A percentile compares a stretch with the other conserved stretches of the same genome.
phyloP scores from a whole-genome alignment of 345 rosid species.

The Raphanus raphanistrum region DNA sequence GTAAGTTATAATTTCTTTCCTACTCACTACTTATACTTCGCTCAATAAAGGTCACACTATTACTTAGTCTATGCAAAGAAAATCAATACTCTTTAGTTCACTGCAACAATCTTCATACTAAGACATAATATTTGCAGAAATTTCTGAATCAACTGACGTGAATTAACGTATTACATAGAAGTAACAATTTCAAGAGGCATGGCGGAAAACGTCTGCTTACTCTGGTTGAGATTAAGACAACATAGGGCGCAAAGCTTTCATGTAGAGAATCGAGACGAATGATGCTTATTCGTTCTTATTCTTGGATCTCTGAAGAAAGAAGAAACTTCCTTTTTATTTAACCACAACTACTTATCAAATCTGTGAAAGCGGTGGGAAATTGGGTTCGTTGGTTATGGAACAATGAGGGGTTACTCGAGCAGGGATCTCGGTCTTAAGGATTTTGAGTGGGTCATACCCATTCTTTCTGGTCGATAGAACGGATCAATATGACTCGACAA shows the following conservation, averaged over 20 bases:
- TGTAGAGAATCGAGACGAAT: neutral
- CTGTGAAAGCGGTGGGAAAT: neutral
- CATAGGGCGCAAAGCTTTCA: conserved; percentile 6
- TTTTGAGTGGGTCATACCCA: neutral
- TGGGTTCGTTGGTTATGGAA: neutral
- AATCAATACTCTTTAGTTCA: neutral
- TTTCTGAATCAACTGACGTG: too few species aligned
- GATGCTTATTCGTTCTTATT: neutral
- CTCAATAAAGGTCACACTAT: neutral
- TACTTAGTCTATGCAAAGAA: neutral
- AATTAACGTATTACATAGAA: neutral
- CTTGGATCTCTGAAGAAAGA: conserved; percentile 12
- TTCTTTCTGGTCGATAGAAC: neutral
- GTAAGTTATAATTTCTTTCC: neutral
- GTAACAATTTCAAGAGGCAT: neutral
- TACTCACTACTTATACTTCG: neutral
- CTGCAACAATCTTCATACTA: too few species aligned
- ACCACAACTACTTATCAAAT: conserved; percentile 40
- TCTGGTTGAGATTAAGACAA: neutral
- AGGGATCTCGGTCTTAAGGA: too few species aligned
- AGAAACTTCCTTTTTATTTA: conserved; percentile 29
- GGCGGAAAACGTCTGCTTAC: neutral
- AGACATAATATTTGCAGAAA: too few species aligned
- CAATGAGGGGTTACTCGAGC: too few species aligned
- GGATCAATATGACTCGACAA: neutral